A percentile compares a stretch with the other conserved stretches of the same genome.
Evolutionary conservation across 805 yeast genomes (phyloP).

Genomic region (Priceomyces carsonii): DNA sequence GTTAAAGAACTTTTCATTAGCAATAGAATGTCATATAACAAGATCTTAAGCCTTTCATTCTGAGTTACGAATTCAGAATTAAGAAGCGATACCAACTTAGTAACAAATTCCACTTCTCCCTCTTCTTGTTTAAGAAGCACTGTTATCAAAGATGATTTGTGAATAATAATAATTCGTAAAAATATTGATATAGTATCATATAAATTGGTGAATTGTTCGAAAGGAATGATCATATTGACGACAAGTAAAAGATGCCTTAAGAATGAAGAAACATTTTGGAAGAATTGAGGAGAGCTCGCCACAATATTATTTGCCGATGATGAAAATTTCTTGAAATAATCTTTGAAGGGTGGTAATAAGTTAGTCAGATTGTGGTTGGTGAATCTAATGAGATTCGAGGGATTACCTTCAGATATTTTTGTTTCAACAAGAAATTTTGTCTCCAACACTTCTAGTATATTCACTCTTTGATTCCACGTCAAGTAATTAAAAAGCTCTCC

Average conservation of each 20-base stretch:
- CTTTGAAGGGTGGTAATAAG: slow-evolving; percentile 40
- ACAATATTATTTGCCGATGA: slow-evolving; percentile 27
- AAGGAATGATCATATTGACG: slow-evolving; percentile 12
- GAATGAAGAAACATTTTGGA: slow-evolving; percentile 21
- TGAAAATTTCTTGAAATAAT: slow-evolving; percentile 49
- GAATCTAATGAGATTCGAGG: slow-evolving; percentile 5
- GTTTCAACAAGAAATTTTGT: slow-evolving; percentile 23
- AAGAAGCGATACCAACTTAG: slow-evolving; percentile 47
- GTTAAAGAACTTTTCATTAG: slow-evolving; percentile 48
- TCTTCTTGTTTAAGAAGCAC: slow-evolving; percentile 40
- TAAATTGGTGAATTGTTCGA: slow-evolving; percentile 6
- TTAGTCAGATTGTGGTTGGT: slow-evolving; percentile 13
- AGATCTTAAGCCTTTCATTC: slow-evolving; percentile 51
- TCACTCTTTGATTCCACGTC: slow-evolving; percentile 27
- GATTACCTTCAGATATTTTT: slow-evolving; percentile 8
- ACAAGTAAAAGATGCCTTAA: slow-evolving; percentile 20
- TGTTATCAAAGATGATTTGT: slow-evolving; percentile 50
- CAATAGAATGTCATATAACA: slow-evolving; percentile 59
- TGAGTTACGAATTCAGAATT: slow-evolving; percentile 41
- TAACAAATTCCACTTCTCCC: slow-evolving; percentile 47
- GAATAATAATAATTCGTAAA: slow-evolving; percentile 58
- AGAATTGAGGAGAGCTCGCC: slow-evolving; percentile 19
- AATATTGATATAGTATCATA: slow-evolving; percentile 45
- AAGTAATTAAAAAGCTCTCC: slow-evolving; percentile 41
- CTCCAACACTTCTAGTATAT: slow-evolving; percentile 29